A percentile compares a stretch with the other conserved stretches of the same genome.
Evolutionary conservation across 768 basidiomycete species (phyloP).

Genomic region (Steccherinum ochraceum): DNA sequence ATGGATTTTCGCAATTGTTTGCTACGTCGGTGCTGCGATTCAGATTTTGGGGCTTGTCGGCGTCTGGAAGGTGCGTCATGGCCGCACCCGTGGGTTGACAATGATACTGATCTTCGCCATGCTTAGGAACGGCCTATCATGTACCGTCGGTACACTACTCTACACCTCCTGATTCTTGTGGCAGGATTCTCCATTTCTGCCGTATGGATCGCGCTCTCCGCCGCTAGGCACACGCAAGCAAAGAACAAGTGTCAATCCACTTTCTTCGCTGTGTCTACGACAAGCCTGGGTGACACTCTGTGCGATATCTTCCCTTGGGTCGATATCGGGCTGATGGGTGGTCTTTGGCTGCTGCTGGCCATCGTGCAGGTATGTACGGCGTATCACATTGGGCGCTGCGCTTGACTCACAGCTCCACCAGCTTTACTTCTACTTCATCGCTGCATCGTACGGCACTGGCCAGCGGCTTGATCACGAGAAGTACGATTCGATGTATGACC

Average conservation of each 20-base stretch:
- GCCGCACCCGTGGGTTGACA: too few species aligned
- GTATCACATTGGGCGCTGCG: constrained; percentile 5
- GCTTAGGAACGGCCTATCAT: constrained; percentile 64
- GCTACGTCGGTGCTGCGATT: constrained; percentile 66
- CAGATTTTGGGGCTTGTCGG: constrained; percentile 86
- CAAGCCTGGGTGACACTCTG: constrained; percentile 57
- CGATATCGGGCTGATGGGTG: constrained; percentile 86
- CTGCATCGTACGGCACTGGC: constrained; percentile 59
- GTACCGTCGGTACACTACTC: constrained; percentile 62
- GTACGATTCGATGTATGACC: constrained; percentile 68
- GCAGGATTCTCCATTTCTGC: constrained; percentile 72
- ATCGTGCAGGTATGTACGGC: constrained; percentile 59
- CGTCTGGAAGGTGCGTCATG: constrained; percentile 57
- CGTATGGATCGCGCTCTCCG: constrained; percentile 79
- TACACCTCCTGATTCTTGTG: constrained; percentile 50
- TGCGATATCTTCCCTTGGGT: constrained; percentile 93
- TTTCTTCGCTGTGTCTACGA: constrained; percentile 43
- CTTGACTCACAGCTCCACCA: constrained; percentile 31
- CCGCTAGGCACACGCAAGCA: constrained; percentile 67
- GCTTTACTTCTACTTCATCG: constrained; percentile 42
- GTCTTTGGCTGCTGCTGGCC: constrained; percentile 77
- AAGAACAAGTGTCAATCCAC: constrained; percentile 54
- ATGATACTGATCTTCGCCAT: too few species aligned
- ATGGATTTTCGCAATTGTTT: constrained; percentile 67
- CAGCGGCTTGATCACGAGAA: constrained; percentile 80